Evolutionary conservation across 495 filamentous ascomycete species (phyloP).

Genomic region (Aspergillus hancockii): DNA sequence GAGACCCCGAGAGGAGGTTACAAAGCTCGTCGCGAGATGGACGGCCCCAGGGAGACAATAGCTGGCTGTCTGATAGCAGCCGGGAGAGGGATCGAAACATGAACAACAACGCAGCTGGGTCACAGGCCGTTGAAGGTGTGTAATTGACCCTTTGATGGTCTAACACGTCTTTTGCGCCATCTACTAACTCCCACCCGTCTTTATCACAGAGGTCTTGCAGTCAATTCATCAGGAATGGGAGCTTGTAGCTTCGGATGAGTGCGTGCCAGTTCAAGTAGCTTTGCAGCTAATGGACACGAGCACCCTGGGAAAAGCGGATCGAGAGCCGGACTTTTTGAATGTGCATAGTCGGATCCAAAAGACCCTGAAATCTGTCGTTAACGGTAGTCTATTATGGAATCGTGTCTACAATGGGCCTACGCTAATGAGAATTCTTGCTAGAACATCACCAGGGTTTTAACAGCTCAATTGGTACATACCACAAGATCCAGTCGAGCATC

Average conservation of each 20-base stretch:
- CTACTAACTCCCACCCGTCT: background rate
- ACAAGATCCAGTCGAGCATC: slow-evolving; percentile 95
- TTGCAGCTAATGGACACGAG: slow-evolving; percentile 91
- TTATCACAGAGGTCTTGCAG: slow-evolving; percentile 55
- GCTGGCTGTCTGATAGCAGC: slow-evolving; percentile 25
- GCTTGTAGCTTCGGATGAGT: slow-evolving; percentile 83
- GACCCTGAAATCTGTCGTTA: slow-evolving; percentile 92
- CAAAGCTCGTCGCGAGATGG: slow-evolving; percentile 30
- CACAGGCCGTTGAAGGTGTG: slow-evolving; percentile 47
- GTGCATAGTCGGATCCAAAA: slow-evolving; percentile 83
- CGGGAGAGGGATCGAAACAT: slow-evolving; percentile 26
- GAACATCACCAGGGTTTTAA: slow-evolving; percentile 99
- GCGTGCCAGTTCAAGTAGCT: slow-evolving; percentile 88
- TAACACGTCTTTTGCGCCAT: background rate
- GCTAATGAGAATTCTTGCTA: slow-evolving; percentile 19
- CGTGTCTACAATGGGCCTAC: background rate
- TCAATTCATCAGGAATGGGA: slow-evolving; percentile 87
- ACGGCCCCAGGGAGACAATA: slow-evolving; percentile 23
- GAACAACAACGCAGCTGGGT: slow-evolving; percentile 16
- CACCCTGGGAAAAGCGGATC: slow-evolving; percentile 85
- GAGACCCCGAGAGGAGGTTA: slow-evolving; percentile 29
- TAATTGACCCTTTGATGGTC: background rate
- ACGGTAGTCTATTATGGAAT: slow-evolving; percentile 45
- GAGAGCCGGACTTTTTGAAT: slow-evolving; percentile 78
- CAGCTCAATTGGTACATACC: slow-evolving; percentile 96